Evolutionary conservation across 108 stramenopile genomes (phyloP), one percentile per base, ranked within the genome.

Genomic region (Cyclotella cryptica): DNA sequence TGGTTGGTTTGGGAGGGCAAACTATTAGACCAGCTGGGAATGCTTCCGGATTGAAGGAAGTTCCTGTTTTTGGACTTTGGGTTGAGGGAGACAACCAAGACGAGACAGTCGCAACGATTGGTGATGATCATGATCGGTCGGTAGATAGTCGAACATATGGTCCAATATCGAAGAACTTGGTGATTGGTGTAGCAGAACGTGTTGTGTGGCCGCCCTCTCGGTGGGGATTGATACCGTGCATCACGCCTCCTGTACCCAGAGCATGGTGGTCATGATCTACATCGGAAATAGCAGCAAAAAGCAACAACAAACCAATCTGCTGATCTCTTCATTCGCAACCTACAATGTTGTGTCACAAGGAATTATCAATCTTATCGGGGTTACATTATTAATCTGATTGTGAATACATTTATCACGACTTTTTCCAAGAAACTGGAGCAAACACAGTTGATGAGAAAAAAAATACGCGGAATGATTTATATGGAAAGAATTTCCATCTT

Each of bases 181-280:
- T 93, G n/a, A 80, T 90, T 19, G 92, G 92, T 13, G 65, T 88
- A 46, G 92, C 89, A 17, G 92, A 91, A 57, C 83, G 88, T 46
- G 66, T 88, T 39, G 76, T 93, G 4, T 93, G 92, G 92, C 92
- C 92, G 18, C 92, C 92, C 11, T 88, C 86, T 13, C 75, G 92
- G 54, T 82, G 88, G 75, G 86, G 88, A 11, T 69, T 69, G 35
- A 64, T 89, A 18, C 52, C 72, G 0, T n/a, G 47, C 14, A 26
- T 73, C 11, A 61, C 66, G 21, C 42, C 79, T 35, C 61, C 71
- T 15, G 58, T 72, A 22, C 71, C 79, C 41, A 39, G 79, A 51
- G 58, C 72, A 19, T 79, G 79, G 79, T 79, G 79, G 79, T 59
- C 73, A 19, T 30, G 43, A 27, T 3, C 18, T 5, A 2, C 35